These are phyloP conservation scores for Tuber microsphaerosporum DNA, from an alignment of 495 filamentous ascomycete species.

Conservation along the genomic window DNA sequence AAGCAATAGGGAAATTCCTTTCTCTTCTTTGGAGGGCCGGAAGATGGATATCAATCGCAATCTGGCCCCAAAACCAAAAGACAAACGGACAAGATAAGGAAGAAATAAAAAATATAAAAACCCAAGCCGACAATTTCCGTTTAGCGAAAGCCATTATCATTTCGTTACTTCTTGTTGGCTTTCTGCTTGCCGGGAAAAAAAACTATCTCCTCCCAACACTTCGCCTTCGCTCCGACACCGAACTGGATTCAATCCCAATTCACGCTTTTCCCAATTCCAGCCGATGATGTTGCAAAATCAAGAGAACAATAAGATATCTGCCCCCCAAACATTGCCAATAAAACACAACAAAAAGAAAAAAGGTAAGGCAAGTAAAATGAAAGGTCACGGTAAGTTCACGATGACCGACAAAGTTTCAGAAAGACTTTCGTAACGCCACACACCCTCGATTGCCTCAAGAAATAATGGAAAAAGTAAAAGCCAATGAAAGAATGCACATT, in stretches of 20 bases:
- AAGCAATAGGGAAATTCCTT: not conserved
- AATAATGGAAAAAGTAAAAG: not conserved
- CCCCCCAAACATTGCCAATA: not conserved
- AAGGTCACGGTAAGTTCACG: not conserved
- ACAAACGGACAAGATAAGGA: not conserved
- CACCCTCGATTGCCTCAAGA: not conserved
- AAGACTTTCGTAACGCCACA: slow-evolving; percentile 3
- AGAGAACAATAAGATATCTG: slow-evolving; percentile 1
- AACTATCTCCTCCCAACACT: not conserved
- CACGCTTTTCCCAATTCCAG: not conserved
- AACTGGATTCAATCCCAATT: not conserved
- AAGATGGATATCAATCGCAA: not conserved
- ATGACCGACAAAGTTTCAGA: slow-evolving; percentile 3
- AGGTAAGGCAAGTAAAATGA: not conserved
- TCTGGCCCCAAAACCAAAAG: not conserved
- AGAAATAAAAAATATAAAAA: not conserved
- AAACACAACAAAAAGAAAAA: not conserved
- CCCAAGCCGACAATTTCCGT: not conserved
- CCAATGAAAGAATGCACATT: not conserved
- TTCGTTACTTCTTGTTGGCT: not conserved
- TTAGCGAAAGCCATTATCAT: not conserved
- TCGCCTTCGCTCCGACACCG: not conserved
- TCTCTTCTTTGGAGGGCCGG: not conserved
- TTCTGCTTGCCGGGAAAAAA: not conserved
- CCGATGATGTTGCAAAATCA: not conserved